Conservation (phyloP, 1,284 basidiomycete genomes). For the Cryptococcus jaspeensis region DNA sequence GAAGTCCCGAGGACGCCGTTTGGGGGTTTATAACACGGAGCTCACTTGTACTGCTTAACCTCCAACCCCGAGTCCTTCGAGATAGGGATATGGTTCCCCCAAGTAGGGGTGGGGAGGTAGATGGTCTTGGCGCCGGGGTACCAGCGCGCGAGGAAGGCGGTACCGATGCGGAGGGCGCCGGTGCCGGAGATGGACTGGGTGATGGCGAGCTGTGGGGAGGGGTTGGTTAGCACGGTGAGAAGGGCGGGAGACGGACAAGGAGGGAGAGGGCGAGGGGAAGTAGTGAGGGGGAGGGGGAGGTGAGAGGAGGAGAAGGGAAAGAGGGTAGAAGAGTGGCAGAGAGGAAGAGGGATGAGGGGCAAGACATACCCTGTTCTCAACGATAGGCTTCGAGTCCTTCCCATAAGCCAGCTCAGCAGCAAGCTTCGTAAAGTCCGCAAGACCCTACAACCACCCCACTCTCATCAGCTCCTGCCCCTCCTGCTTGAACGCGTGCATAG, state of each 20-base stretch:
- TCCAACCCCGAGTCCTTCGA: constrained; percentile 86
- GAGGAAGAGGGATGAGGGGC: constrained; percentile 1
- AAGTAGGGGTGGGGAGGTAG: constrained; percentile 91
- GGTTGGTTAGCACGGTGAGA: neutral
- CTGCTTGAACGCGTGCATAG: too few relatives aligned
- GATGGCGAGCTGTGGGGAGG: constrained; percentile 67
- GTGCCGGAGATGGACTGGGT: constrained; percentile 98
- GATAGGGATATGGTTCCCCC: constrained; percentile 95
- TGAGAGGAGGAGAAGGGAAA: neutral
- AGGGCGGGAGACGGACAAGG: neutral
- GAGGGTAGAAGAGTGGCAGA: neutral
- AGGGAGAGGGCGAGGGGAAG: too few relatives aligned
- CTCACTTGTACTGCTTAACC: constrained; percentile 76
- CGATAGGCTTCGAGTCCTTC: constrained; percentile 70
- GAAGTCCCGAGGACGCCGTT: too few relatives aligned
- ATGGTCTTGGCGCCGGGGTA: constrained; percentile 86
- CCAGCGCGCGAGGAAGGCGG: constrained; percentile 81
- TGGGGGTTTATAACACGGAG: neutral
- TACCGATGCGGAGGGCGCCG: constrained; percentile 94
- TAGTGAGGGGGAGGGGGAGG: neutral
- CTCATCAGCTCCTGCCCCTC: too few relatives aligned
- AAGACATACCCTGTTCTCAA: constrained; percentile 73
- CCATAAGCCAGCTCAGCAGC: constrained; percentile 94
- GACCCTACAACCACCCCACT: constrained; percentile 57
- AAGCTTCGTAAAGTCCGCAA: constrained; percentile 80